Evolutionary conservation across 2,329 filamentous ascomycete species (phyloP), one percentile per base, ranked within the genome.

Genomic region (Alternaria consortialis): DNA sequence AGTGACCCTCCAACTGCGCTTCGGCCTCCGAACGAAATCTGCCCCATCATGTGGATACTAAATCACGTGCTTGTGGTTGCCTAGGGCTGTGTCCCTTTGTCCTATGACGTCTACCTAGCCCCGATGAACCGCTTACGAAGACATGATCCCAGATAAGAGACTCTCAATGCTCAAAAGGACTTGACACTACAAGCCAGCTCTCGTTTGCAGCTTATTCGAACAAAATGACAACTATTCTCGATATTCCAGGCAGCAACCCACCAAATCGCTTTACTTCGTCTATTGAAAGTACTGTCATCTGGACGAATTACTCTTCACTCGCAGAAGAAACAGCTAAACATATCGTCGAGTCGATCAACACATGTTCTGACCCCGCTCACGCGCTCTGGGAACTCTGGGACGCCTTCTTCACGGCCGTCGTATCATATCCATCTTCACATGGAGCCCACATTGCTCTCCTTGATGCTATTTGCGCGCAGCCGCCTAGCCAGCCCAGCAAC

Each of bases 301-400:
- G 43, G 0, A 46, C 2, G 2, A 7, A 7, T 12, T 46, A 47
- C 44, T 12, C 44, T 9, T 15, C n/a, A 13, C 6, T 48, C 2
- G 31, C 23, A 0, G 12, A 5, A 3, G 0, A 48, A 17, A 25
- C n/a, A 9, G 53, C 43, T 3, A 27, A 25, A 25, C 3, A 47
- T 0, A 29, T 56, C 9, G 25, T 57, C 20, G 20, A 40, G 1
- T 9, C 46, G 5, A 20, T 57, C 37, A 25, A 29, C 17, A 12
- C 46, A 11, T 32, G 25, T 7, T 4, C 23, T 13, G 3, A 44
- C 8, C 47, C 47, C 15, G 8, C 15, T 36, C 7, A 31, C 0
- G 29, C 37, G 2, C 29, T 46, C 2, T 57, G 47, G 37, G n/a
- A 57, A 29, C 34, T 57, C 15, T 57, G 46, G 55, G 47, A 52